Evolutionary conservation across 2,329 filamentous ascomycete genomes (phyloP), one percentile per base, ranked within the genome.

Genomic region (Periconia sp.): DNA sequence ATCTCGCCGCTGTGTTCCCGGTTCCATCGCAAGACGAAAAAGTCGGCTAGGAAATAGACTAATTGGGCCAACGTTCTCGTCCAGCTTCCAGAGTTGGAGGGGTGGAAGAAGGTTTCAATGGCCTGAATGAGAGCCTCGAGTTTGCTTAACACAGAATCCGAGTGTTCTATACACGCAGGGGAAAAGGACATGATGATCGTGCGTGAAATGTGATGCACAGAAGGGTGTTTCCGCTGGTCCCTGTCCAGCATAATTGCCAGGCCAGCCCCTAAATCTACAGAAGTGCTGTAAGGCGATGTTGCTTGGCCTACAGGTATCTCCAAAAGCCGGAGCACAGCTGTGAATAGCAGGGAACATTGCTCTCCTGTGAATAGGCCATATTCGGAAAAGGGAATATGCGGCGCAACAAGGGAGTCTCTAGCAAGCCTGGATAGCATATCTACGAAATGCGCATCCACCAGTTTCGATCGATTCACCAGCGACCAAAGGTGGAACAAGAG

Each of bases 401-500:
- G 74, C 58, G 88, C 89, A 27, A 85, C 79, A 52, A 99, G 76
- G 54, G 90, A 90, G 71, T 99, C 94, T 59, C 93, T 82, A 1
- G 93, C 88, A 67, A 97, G 79, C 49, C 94, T 84, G 13, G 94
- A 97, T 58, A 96, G 85, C 31, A 96, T 83, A 74, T 99, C 94
- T 59, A 97, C 84, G 66, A 96, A 92, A 58, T 89, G 88, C 53
- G 90, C 84, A 73, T 99, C 94, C 56, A 94, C 89, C 3, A 86
- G 82, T 73, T 91, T 94, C 1, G 93, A 97, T 48, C 95, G 84
- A 63, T 91, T 94, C 61, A 97, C 86, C 41, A 97, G 81, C 1
- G 92, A 94, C 94, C 94, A 99, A 1, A 97, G 77, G 73, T 99
- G 94, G 79, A 99, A 99, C 64, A 96, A 88, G 0, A 93, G 96